Base-by-base conservation (phyloP, 2,329 filamentous ascomycete genomes). In the Trichoderma semiorbis region DNA sequence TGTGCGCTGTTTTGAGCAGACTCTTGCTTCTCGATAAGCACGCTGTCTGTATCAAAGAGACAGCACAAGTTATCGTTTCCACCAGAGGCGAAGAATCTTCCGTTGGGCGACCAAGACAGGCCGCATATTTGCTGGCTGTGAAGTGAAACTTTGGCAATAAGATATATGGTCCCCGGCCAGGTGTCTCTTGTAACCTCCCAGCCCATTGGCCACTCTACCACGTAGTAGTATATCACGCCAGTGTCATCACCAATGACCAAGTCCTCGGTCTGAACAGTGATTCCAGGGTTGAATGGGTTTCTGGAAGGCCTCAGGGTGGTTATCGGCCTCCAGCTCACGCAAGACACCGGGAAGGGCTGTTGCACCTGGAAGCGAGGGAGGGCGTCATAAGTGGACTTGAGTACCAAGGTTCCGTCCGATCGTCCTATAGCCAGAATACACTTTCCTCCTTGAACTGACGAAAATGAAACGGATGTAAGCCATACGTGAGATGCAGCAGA, bases 41-140 rank as follows among this genome's bases (percentile, higher is more conserved):
- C 83, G 53, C 88, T 86, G 62, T 87, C 85, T 3, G 88, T 87
- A 68, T 95, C 89, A 79, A 97, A 97, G 2, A 98, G 85, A 75
- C 91, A 92, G 78, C 95, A 97, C 3, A 90, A 81, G 78, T 98
- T 98, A 83, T 99, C 96, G 78, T 99, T 98, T 28, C 93, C 94
- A 7, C 96, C 95, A 5, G 93, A 94, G 16, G 93, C 94, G 79
- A 99, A 95, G 43, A 90, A 86, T 3, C 86, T 85, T 4, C 94
- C 94, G 76, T 93, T 89, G 3, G 85, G 84, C 4, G 94, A 95
- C 93, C 95, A 98, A 3, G 93, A 88, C n/a, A 99, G 84, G 1
- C 95, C 95, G 77, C 96, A 99, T 69, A 99, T 91, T 78, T 98
- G 95, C 81, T 98, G 94, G 1, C 86, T 89, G 79, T 98, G 95